Conservation (phyloP, 2,329 filamentous ascomycete genomes). For the Xylaria sp. region DNA sequence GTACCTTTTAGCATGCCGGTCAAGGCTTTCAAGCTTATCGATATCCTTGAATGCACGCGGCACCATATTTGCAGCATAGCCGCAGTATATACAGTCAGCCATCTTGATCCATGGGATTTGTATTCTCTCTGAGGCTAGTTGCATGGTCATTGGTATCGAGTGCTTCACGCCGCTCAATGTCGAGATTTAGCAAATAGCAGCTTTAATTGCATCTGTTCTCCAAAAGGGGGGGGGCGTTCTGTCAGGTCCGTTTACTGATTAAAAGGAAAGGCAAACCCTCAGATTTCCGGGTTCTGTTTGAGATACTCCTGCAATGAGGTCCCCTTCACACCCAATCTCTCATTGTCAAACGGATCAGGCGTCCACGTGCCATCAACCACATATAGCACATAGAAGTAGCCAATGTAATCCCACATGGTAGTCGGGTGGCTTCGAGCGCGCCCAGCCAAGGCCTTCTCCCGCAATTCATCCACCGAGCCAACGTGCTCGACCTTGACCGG, state of each 20-base stretch:
- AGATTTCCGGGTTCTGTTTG: conserved; percentile 37
- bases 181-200: not conserved
- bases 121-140: not conserved
- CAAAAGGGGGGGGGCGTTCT: not conserved
- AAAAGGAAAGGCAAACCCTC: not conserved
- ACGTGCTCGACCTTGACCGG: conserved; percentile 33
- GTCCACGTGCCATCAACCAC: conserved; percentile 35
- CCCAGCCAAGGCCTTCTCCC: conserved; percentile 31
- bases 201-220: not conserved
- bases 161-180: not conserved
- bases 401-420: conserved; percentile 40
- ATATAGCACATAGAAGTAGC: conserved; percentile 38
- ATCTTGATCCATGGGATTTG: no score
- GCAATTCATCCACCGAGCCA: conserved; percentile 37
- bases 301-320: conserved; percentile 38
- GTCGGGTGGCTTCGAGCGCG: conserved; percentile 26
- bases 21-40: no score
- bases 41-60: no score
- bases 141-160: not conserved
- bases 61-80: no score
- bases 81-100: no score
- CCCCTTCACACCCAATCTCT: conserved; percentile 37
- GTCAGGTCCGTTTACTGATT: not conserved
- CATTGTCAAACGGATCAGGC: conserved; percentile 38
- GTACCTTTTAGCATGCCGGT: no score